Percentiles rank a stretch among this genome's conserved stretches.
These are phyloP conservation scores for Xylaria acuta DNA, from an alignment of 495 filamentous ascomycete species.

Conservation along the genomic window DNA sequence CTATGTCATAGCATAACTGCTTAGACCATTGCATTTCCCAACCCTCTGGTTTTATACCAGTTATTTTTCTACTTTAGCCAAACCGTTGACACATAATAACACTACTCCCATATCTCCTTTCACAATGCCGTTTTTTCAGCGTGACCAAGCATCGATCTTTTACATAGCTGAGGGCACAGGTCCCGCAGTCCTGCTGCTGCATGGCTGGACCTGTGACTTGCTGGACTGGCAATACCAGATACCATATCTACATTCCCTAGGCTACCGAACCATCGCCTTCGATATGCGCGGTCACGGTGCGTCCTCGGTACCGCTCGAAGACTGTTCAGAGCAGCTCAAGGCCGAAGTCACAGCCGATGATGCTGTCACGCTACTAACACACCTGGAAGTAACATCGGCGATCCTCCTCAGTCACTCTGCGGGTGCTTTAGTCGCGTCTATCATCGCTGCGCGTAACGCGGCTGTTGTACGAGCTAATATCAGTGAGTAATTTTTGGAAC, in stretches of 20 bases:
- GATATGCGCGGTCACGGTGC: constrained; percentile 15
- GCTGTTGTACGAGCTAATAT: constrained; percentile 4
- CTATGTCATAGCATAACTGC: not conserved
- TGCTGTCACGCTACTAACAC: constrained; percentile 3
- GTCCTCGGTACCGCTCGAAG: constrained; percentile 13
- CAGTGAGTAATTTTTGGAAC: too few species aligned
- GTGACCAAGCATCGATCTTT: constrained; percentile 10
- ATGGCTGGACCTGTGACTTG: constrained; percentile 19
- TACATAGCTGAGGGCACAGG: constrained; percentile 16
- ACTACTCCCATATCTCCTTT: not conserved
- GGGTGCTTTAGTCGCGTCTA: not conserved
- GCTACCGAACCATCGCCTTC: constrained; percentile 24
- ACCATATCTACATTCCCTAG: constrained; percentile 13
- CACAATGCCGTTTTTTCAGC: constrained; percentile 10
- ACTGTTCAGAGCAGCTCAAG: not conserved
- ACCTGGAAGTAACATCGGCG: not conserved
- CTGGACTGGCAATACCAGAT: constrained; percentile 20
- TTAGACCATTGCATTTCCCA: not conserved
- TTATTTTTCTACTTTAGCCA: not conserved
- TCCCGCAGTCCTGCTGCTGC: constrained; percentile 3
- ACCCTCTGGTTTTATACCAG: not conserved
- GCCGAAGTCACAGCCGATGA: constrained; percentile 12
- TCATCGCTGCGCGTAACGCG: not conserved
- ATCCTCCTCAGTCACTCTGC: constrained; percentile 20
- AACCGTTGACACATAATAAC: not conserved